These are phyloP conservation scores for Mucor sp. DNA, from an alignment of 371 early-diverging fungal species.

Conservation along the genomic window DNA sequence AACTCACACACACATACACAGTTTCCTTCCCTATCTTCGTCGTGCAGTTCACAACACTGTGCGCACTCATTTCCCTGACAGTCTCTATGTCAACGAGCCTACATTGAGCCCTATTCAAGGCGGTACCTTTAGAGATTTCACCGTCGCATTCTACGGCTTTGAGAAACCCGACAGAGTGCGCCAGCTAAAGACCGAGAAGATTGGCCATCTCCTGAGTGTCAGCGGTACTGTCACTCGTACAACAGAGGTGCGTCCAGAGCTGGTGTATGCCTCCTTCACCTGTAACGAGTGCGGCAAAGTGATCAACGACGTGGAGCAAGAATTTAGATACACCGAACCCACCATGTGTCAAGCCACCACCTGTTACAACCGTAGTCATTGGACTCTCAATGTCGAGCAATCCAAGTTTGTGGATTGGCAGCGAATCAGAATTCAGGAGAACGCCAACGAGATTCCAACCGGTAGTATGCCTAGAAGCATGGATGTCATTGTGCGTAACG, in stretches of 20 bases:
- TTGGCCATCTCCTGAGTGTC: slow-evolving; percentile 90
- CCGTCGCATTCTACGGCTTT: slow-evolving; percentile 78
- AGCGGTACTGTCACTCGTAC: slow-evolving; percentile 99
- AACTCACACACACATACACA: slow-evolving; percentile 13
- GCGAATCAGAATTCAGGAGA: slow-evolving; percentile 97
- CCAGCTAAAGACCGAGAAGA: slow-evolving; percentile 82
- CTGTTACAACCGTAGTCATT: slow-evolving; percentile 88
- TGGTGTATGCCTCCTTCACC: slow-evolving; percentile 90
- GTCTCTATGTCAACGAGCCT: slow-evolving; percentile 52
- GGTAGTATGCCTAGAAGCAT: slow-evolving; percentile 98
- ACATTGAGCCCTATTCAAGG: slow-evolving; percentile 27
- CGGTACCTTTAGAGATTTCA: slow-evolving; percentile 62
- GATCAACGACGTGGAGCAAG: slow-evolving; percentile 90
- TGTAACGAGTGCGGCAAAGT: slow-evolving; percentile 90
- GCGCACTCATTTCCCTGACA: slow-evolving; percentile 65
- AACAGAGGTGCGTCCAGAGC: slow-evolving; percentile 98
- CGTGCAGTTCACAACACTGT: slow-evolving; percentile 84
- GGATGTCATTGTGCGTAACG: slow-evolving; percentile 97
- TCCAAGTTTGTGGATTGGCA: slow-evolving; percentile 99
- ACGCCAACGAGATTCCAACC: slow-evolving; percentile 95
- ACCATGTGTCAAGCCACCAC: slow-evolving; percentile 86
- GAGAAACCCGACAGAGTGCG: slow-evolving; percentile 73
- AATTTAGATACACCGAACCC: slow-evolving; percentile 99
- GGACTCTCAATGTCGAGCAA: slow-evolving; percentile 85
- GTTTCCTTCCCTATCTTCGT: slow-evolving; percentile 85